A percentile compares a stretch with the other conserved stretches of the same genome.
Evolutionary conservation across 2,329 filamentous ascomycete species (phyloP).

Genomic region (Calonectria pteridis): DNA sequence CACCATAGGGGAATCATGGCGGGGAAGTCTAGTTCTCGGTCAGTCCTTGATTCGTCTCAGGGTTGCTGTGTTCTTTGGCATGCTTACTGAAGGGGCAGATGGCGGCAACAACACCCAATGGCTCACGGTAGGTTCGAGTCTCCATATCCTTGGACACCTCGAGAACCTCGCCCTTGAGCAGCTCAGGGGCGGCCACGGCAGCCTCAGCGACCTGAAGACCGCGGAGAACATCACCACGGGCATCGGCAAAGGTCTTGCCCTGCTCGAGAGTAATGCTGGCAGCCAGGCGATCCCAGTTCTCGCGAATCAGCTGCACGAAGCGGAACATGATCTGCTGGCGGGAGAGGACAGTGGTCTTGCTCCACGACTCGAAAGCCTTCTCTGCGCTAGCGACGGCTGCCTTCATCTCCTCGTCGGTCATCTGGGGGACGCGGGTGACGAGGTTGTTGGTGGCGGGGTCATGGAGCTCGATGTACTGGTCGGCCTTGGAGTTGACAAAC

Average conservation of each 20-base stretch:
- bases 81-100: constrained; percentile 88
- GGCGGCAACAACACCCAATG: constrained; percentile 82
- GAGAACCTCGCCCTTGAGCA: constrained; percentile 85
- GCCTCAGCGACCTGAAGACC: constrained; percentile 89
- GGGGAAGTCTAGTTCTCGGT: constrained; percentile 77
- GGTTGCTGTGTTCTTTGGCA: neutral
- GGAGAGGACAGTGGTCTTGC: constrained; percentile 76
- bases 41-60: constrained; percentile 5
- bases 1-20: constrained; percentile 96
- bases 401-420: constrained; percentile 81
- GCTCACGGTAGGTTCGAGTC: constrained; percentile 85
- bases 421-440: constrained; percentile 85
- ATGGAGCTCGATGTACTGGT: constrained; percentile 82
- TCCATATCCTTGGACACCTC: constrained; percentile 94
- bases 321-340: constrained; percentile 91
- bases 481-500: constrained; percentile 76
- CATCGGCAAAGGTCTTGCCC: constrained; percentile 89
- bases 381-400: constrained; percentile 81
- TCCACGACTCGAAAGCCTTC: constrained; percentile 82
- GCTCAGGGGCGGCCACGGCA: constrained; percentile 82
- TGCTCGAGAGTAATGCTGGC: constrained; percentile 90
- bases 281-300: constrained; percentile 87
- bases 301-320: constrained; percentile 81
- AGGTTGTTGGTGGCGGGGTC: constrained; percentile 90
- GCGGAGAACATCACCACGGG: constrained; percentile 83